phyloP scores from a whole-genome alignment of 2,329 filamentous ascomycete genomes.

The Monosporascus sp. region DNA sequence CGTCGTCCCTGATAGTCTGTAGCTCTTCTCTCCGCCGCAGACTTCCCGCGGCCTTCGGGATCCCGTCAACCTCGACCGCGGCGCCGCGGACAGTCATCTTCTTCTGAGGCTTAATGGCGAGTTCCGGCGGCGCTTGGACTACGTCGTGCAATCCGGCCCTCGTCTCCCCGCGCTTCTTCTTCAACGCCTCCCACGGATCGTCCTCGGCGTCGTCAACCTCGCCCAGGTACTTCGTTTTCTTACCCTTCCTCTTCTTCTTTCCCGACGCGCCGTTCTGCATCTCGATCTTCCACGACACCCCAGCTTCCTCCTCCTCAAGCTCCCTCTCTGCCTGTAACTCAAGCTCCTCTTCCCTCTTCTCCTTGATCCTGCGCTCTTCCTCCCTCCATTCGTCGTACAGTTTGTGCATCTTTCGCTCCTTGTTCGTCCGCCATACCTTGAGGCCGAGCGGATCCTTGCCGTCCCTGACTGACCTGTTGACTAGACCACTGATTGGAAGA shows the following conservation, averaged over 20 bases:
- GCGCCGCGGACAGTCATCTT: constrained; percentile 62
- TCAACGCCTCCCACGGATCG: constrained; percentile 74
- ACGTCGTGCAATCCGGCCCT: constrained; percentile 52
- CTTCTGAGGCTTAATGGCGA: constrained; percentile 58
- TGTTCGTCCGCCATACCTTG: constrained; percentile 69
- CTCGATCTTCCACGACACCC: constrained; percentile 43
- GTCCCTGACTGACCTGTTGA: constrained; percentile 54
- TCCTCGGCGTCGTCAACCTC: constrained; percentile 48
- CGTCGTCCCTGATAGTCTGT: constrained; percentile 59
- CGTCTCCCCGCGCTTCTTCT: constrained; percentile 56
- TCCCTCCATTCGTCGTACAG: constrained; percentile 73
- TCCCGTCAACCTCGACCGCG: constrained; percentile 60
- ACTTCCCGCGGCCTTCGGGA: constrained; percentile 66
- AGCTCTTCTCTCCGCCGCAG: constrained; percentile 68
- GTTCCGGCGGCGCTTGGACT: constrained; percentile 69
- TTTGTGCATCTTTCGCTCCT: constrained; percentile 78
- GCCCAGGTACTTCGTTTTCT: constrained; percentile 31
- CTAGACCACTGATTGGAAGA: constrained; percentile 68
- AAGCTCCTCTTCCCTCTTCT: constrained; percentile 59
- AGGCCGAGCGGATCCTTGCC: constrained; percentile 60
- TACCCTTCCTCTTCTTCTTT: constrained; percentile 40
- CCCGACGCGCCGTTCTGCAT: constrained; percentile 36
- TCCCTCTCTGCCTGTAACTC: constrained; percentile 60
- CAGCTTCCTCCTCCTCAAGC: constrained; percentile 51
- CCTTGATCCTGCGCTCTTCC: constrained; percentile 58